These are phyloP conservation scores for Pouteria glomerata DNA, from an alignment of 148 eudicot genomes.

Conservation along the genomic window DNA sequence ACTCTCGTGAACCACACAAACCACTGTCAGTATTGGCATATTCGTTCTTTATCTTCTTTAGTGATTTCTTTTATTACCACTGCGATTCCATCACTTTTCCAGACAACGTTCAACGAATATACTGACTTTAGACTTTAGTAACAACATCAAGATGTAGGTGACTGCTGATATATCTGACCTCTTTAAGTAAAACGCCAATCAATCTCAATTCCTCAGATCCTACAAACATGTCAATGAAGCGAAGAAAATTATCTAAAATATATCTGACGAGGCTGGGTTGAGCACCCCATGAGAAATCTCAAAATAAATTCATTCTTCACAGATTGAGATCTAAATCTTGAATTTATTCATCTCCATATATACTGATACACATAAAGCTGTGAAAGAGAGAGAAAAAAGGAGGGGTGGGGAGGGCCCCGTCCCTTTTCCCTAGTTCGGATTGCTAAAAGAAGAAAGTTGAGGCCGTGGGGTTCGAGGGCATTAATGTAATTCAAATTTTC, in stretches of 20 bases:
- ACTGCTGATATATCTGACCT: neutral
- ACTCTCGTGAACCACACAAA: too few relatives aligned
- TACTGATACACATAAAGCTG: too few relatives aligned
- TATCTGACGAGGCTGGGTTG: neutral
- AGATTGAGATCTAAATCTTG: too few relatives aligned
- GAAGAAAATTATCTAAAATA: neutral
- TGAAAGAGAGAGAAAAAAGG: neutral
- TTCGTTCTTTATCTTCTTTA: too few relatives aligned
- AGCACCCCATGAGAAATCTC: neutral
- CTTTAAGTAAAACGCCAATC: neutral
- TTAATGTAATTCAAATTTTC: neutral
- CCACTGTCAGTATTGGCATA: too few relatives aligned
- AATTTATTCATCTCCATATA: too few relatives aligned
- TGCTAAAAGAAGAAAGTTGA: neutral
- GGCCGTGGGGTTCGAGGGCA: neutral
- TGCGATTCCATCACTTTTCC: too few relatives aligned
- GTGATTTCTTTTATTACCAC: too few relatives aligned
- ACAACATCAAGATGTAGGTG: neutral
- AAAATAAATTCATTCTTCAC: neutral
- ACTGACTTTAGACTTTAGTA: neutral
- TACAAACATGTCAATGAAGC: neutral
- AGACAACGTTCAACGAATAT: too few relatives aligned
- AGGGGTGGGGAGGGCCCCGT: conserved; percentile 1
- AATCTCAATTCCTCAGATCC: neutral
- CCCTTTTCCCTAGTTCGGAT: neutral